These are phyloP conservation scores for Citrullus amarus DNA, from an alignment of 306 rosid genomes.

Conservation along the genomic window DNA sequence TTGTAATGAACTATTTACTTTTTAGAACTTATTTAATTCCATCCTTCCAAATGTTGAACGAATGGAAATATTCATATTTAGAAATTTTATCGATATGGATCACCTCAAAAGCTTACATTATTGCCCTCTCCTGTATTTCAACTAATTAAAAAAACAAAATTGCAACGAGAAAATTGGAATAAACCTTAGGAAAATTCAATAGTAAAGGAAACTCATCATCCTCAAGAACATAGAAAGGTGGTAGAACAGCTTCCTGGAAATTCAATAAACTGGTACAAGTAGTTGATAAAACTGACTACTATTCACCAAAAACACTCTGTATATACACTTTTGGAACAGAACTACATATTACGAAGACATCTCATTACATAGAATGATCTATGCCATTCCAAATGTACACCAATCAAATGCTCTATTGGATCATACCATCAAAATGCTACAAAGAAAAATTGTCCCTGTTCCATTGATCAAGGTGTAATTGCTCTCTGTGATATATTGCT, in stretches of 20 bases:
- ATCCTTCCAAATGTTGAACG: background rate
- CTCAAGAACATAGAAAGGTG: background rate
- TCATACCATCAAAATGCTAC: background rate
- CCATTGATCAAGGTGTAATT: background rate
- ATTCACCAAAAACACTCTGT: background rate
- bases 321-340: background rate
- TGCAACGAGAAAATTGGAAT: background rate
- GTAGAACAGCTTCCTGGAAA: background rate
- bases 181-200: background rate
- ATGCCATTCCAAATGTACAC: constrained; percentile 1
- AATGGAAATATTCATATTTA: background rate
- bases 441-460: background rate
- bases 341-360: background rate
- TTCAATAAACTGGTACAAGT: background rate
- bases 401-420: background rate
- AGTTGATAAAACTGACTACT: background rate
- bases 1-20: background rate
- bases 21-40: background rate
- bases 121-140: background rate
- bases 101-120: background rate
- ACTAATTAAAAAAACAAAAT: background rate
- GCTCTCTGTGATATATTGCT: background rate
- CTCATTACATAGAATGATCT: background rate
- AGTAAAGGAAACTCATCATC: background rate
- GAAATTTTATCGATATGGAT: background rate